Evolutionary conservation across 2,329 filamentous ascomycete species (phyloP), one percentile per base, ranked within the genome.

Genomic region (Fusarium haematococcum): DNA sequence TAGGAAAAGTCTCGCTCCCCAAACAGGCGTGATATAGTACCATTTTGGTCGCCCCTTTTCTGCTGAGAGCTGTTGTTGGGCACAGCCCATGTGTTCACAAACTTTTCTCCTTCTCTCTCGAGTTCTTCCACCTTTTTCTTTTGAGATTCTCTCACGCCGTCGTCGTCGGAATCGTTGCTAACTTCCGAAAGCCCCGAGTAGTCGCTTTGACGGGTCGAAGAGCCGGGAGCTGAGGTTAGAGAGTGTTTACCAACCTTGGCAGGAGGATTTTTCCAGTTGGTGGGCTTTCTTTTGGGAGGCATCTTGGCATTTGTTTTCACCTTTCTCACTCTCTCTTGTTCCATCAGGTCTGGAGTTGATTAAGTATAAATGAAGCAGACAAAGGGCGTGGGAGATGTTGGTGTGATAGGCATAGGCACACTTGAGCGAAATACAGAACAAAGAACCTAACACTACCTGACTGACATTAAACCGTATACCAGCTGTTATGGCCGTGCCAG

Each of bases 1-100:
- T 91, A 91, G 30, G 93, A 94, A 80, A 95, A 95, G 82, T 98
- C 94, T 75, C 80, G 67, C 75, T 81, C 59, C 71, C 79, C 61
- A 77, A 83, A 78, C 78, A 81, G 67, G 75, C 75, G 43, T 75
- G 77, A 35, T 37, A 52, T n/a, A 6, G 35, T 16, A 20, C 4
- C 25, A 10, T 25, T 6, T 32, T 32, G 20, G n/a, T 18, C 16
- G 6, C 25, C 48, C 9, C 41, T 32, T 3, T 39, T 27, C 14
- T 54, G n/a, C 25, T 57, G 63, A 20, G 65, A 67, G 3, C 61
- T 60, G 39, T 23, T 30, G 27, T 61, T 67, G 5, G 56, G 57
- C 1, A 71, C 65, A 27, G 27, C 63, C 65, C 66, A 69, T 3
- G 63, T 63, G 39, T 39, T 65, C 13, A 67, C 50, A 39, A 74